Base-by-base conservation (phyloP, 805 yeast genomes). In the Wickerhamomyces kurtzmanii region DNA sequence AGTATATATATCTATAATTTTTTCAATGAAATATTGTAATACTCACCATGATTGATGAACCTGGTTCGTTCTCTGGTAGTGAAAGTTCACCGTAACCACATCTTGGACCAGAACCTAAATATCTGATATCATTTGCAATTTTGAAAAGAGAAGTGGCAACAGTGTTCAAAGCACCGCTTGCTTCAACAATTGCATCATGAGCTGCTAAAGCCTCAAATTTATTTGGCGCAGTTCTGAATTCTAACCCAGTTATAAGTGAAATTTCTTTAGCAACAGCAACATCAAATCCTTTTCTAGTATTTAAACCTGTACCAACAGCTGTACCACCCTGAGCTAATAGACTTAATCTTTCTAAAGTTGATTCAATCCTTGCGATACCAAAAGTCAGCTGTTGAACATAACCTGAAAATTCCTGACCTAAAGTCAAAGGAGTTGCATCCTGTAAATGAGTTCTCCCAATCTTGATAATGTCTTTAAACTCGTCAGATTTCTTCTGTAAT, bases 191-290 rank as follows among this genome's bases (percentile, higher is more conserved):
- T 38, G 98, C 98, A 54, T 91, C 98, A 55, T 91, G 98, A 26
- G 97, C 96, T 45, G 98, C 98, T 43, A 91, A 71, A 21, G 97
- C 98, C 70, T 91, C 98, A 47, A 91, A 91, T 70, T 91, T 91
- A 75, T 91, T 91, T 55, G 97, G 96, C 31, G 97, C 97, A 31
- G 98, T 85, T 59, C 68, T 61, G 68, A 91, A 91, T 36, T 77
- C 76, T 49, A 83, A 68, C 33, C 96, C 96, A 32, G 96, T 86
- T 59, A 84, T 73, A 43, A 73, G 70, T 34, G 93, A 57, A 25
- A 91, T 94, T 59, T 81, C 75, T 35, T 69, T 77, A 36, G 98
- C 98, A 43, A 91, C 75, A 44, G 80, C 75, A 45, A 65, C 77
- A 47, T 85, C 94, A 55, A 81, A 91, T 15, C 97, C 97, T 52